A percentile compares a stretch with the other conserved stretches of the same genome.
phyloP scores from a whole-genome alignment of 306 rosid genomes.

The Rosa multiflora region DNA sequence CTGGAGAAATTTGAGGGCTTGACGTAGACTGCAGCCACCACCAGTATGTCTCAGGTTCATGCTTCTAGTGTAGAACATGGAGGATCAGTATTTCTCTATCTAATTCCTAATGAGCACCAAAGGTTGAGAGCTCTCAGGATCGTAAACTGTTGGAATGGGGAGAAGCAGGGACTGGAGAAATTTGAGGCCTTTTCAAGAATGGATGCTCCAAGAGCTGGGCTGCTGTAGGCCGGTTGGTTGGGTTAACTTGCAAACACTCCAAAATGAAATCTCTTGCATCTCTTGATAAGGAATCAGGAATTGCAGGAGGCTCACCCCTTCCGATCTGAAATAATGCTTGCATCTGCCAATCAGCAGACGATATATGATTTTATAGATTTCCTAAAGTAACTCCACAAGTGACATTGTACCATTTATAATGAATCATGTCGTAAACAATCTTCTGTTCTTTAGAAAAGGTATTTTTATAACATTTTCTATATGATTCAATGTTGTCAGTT shows the following conservation, averaged over 20 bases:
- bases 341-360: conserved; percentile 45
- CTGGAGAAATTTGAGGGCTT: conserved; percentile 44
- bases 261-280: conserved; percentile 74
- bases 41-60: not conserved
- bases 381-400: not conserved
- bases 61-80: not conserved
- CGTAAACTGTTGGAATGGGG: conserved; percentile 28
- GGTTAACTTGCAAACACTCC: conserved; percentile 72
- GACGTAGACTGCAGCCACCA: not conserved
- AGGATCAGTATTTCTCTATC: not conserved
- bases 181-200: conserved; percentile 62
- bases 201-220: conserved; percentile 64
- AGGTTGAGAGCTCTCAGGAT: not conserved
- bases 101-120: not conserved
- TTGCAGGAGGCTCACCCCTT: conserved; percentile 62
- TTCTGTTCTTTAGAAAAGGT: not conserved
- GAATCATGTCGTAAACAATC: not conserved
- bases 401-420: not conserved
- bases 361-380: not conserved
- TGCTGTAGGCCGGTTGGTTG: conserved; percentile 65
- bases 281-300: conserved; percentile 67
- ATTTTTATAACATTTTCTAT: not conserved
- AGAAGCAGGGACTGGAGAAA: conserved; percentile 60
- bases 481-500: not conserved
- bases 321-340: conserved; percentile 83